Evolutionary conservation across 1,284 basidiomycete genomes (phyloP), one percentile per base, ranked within the genome.

Genomic region (Sanguinoderma infundibulare): DNA sequence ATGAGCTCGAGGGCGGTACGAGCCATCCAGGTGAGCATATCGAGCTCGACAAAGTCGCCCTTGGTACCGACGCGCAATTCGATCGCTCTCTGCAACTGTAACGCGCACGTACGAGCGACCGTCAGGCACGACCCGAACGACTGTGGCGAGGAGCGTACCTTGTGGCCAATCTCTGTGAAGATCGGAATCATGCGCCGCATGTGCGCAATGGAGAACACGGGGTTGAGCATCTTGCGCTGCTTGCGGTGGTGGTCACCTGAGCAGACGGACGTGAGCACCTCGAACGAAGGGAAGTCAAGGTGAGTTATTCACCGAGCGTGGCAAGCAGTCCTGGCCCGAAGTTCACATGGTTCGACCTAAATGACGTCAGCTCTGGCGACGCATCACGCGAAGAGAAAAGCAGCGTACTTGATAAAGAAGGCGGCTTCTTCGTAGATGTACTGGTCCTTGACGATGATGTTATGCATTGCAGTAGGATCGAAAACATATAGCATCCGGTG

Each of bases 1-100:
- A 74, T 63, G 22, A 71, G 63, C 59, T 76, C 74, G 15, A 76
- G 65, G 8, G 74, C 69, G 9, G 69, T 66, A 20, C 72, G 69
- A 30, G 68, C 64, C 67, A 72, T 67, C 68, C 71, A 75, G 5
- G 50, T 44, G 26, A 70, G 62, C 26, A 76, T 53, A 50, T 76
- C 72, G 44, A 76, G 47, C 28, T 68, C 69, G 3, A 47, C 39
- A 2, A 49, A 15, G 1, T 36, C 59, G 5, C 35, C 2, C 9
- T 44, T 20, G 8, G 20, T 24, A 24, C 28, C 4, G 6, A 60
- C 34, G 1, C 49, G 32, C 2, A 17, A 17, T 17, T 55, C 59
- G 9, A 60, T 14, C 1, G 53, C 59, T n/a, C 22, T 36, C 53
- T 60, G 28, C 0, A 32, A 12, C 24, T n/a, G 35, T n/a, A 14